phyloP scores from a whole-genome alignment of 2,329 filamentous ascomycete species.

The Colletotrichum caudatum region DNA sequence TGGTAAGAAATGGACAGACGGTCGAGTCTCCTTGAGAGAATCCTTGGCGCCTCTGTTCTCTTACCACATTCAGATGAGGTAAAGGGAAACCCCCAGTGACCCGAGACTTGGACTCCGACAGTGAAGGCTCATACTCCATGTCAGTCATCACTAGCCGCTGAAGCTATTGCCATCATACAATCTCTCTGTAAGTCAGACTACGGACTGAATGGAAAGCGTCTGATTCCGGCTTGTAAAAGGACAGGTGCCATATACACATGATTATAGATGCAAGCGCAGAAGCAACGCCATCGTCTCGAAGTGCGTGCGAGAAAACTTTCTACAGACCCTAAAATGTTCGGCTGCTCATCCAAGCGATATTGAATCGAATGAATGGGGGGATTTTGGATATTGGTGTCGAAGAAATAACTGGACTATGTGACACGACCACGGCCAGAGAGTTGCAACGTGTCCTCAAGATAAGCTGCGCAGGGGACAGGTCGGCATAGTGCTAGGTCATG shows the following conservation, averaged over 20 bases:
- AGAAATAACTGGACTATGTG: not conserved
- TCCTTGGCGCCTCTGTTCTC: not conserved
- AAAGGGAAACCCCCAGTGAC: not conserved
- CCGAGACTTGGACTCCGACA: not conserved
- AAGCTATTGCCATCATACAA: not conserved
- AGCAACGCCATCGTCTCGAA: not conserved
- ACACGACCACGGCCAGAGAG: no score
- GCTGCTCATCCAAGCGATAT: not conserved
- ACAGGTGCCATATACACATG: not conserved
- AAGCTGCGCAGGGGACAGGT: not conserved
- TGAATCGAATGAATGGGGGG: not conserved
- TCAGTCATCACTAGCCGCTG: not conserved
- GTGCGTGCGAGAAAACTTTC: not conserved
- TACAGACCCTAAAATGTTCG: no score
- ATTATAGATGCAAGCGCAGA: not conserved
- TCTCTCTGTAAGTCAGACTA: not conserved
- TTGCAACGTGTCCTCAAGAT: slow-evolving; percentile 1
- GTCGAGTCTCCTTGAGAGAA: not conserved
- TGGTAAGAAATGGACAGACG: not conserved
- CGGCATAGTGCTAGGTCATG: not conserved
- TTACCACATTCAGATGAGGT: not conserved
- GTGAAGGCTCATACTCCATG: not conserved
- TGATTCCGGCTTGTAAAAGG: not conserved
- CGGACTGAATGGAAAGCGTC: not conserved
- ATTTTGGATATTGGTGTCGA: no score